phyloP scores from a whole-genome alignment of 768 basidiomycete genomes.

The Phlebiopsis flavidoalba region DNA sequence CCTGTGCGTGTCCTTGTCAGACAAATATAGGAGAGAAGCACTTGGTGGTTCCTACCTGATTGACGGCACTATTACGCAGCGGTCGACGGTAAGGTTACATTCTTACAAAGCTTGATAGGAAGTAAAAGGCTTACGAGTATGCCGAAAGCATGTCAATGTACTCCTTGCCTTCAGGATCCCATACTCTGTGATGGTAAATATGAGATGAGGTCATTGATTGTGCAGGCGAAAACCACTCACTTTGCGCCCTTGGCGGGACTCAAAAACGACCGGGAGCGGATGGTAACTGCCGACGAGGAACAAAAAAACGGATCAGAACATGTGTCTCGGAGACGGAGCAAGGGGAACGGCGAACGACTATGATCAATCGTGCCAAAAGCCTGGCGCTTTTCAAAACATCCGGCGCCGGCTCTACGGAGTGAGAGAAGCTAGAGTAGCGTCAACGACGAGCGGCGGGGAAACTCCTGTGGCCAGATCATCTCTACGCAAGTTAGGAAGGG shows the following conservation, averaged over 20 bases:
- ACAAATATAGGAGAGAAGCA: neutral
- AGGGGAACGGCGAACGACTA: constrained; percentile 12
- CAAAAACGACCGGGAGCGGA: constrained; percentile 92
- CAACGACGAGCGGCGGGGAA: constrained; percentile 3
- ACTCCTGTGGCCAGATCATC: constrained; percentile 4
- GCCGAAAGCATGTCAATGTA: constrained; percentile 99
- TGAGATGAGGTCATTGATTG: constrained; percentile 11
- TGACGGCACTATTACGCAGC: constrained; percentile 59
- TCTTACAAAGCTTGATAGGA: neutral
- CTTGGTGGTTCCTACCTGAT: constrained; percentile 52
- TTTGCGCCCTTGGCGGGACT: constrained; percentile 83
- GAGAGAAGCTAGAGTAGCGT: constrained; percentile 2
- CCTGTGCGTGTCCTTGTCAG: constrained; percentile 32
- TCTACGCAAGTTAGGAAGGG: neutral
- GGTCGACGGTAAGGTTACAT: neutral
- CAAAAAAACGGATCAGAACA: neutral
- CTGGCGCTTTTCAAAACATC: constrained; percentile 8
- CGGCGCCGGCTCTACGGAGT: constrained; percentile 4
- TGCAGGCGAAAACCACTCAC: constrained; percentile 50
- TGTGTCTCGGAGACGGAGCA: neutral
- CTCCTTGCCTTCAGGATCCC: constrained; percentile 92
- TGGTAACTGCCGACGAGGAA: constrained; percentile 75
- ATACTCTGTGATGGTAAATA: constrained; percentile 46
- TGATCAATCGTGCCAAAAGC: constrained; percentile 4
- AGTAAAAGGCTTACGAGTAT: constrained; percentile 68